Conservation (phyloP, 2,329 filamentous ascomycete species). For the Phaeosphaeria sp. region DNA sequence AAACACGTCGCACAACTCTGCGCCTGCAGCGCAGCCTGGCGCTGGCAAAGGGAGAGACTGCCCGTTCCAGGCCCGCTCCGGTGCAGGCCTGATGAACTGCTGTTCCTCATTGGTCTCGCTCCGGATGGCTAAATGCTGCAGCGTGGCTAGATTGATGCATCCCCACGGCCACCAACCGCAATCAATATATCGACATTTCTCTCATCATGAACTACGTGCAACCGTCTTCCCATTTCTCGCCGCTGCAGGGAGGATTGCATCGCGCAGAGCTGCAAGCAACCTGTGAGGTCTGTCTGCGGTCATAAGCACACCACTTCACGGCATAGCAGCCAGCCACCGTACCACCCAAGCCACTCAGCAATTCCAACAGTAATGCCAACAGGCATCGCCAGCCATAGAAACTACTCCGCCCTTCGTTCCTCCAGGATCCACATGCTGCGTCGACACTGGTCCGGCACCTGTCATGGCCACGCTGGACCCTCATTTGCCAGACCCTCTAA, state of each 20-base stretch:
- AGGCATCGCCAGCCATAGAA: background rate
- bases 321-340: background rate
- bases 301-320: background rate
- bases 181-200: conserved; percentile 21
- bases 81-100: conserved; percentile 3
- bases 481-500: conserved; percentile 1
- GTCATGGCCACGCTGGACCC: background rate
- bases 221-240: conserved; percentile 5
- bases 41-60: conserved; percentile 1
- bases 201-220: conserved; percentile 10
- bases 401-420: background rate
- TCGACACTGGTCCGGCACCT: background rate
- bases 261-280: background rate
- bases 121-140: conserved; percentile 13
- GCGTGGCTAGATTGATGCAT: conserved; percentile 4
- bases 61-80: conserved; percentile 5
- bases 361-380: background rate
- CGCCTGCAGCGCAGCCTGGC: conserved; percentile 5
- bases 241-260: background rate
- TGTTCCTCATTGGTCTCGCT: conserved; percentile 9
- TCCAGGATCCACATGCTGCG: background rate
- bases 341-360: background rate
- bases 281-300: background rate
- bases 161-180: conserved; percentile 7
- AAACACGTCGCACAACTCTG: conserved; percentile 4